A percentile compares a stretch with the other conserved stretches of the same genome.
Evolutionary conservation across 139 green algal species (phyloP).

Genomic region (Parachlorella kessleri): DNA sequence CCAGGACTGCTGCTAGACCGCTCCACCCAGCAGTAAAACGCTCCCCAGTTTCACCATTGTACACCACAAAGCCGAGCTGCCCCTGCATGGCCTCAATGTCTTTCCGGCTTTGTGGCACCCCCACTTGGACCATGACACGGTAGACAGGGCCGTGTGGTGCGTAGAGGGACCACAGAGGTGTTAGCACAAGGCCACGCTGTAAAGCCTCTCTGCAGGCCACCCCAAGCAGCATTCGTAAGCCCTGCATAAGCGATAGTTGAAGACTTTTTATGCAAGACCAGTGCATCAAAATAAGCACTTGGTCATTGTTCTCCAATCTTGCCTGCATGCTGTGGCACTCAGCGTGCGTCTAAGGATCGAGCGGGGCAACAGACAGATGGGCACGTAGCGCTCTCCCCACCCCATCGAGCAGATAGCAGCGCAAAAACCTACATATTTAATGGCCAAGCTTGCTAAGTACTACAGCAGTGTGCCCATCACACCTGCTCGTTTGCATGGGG

Average conservation of each 20-base stretch:
- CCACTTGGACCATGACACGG: slow-evolving; percentile 12
- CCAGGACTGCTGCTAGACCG: background rate
- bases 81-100: background rate
- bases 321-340: background rate
- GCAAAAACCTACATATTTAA: no score
- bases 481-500: slow-evolving; percentile 25
- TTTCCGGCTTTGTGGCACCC: background rate
- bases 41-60: background rate
- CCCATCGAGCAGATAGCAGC: no score
- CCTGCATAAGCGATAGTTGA: slow-evolving; percentile 10
- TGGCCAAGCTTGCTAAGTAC: no score
- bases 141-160: slow-evolving; percentile 17
- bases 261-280: no score
- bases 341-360: no score
- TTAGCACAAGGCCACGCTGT: background rate
- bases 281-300: no score
- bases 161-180: slow-evolving; percentile 24
- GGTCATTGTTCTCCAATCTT: no score
- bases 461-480: no score
- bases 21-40: background rate
- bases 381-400: no score
- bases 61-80: background rate
- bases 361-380: no score
- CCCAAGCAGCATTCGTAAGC: slow-evolving; percentile 21
- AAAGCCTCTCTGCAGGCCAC: slow-evolving; percentile 17